Base-by-base conservation (phyloP, 1,284 basidiomycete genomes). In the Athelia sp. region DNA sequence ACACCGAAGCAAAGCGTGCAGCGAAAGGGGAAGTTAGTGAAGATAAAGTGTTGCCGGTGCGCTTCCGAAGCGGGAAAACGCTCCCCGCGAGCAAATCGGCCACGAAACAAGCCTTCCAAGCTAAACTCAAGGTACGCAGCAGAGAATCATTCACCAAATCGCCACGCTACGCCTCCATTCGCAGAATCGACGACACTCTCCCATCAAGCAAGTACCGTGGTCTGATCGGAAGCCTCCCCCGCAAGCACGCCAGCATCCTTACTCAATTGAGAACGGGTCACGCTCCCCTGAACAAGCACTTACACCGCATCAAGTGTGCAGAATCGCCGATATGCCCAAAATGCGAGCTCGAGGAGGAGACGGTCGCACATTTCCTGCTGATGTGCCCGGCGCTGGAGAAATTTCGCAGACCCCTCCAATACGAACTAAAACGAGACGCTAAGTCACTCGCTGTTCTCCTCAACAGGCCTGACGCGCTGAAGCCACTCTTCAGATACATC, bases 1-100 rank as follows among this genome's bases (percentile, higher is more conserved):
- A 68, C 52, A 22, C 36, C 35, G 53, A 54, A 42, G 66, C 65
- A 1, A 66, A 67, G 46, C 26, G 50, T 24, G 63, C 61, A 31
- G 62, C 62, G 3, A 24, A 32, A 32, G 59, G 58, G 2, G 45
- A 46, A 6, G 44, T 51, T 13, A 54, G 46, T 11, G 10, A 31
- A 2, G 35, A 2, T 9, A n/a, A 18, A 2, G 8, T 32, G 2
- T 49, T 62, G 10, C 62, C 60, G 3, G 18, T 2, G 3, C 11
- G 51, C 2, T 56, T 66, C 1, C 3, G 50, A 11, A 31, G 36
- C 23, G 10, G 43, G 23, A 6, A 23, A 10, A 1, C 3, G 2
- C 56, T 64, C 8, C 57, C 56, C 21, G 8, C 26, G 19, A 66
- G 61, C 52, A 51, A 43, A 13, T 47, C 54, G n/a, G 56, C 62